Percentiles rank a stretch among this genome's conserved stretches.
Conservation (phyloP, 495 filamentous ascomycete genomes). For the Neurospora sp. region DNA sequence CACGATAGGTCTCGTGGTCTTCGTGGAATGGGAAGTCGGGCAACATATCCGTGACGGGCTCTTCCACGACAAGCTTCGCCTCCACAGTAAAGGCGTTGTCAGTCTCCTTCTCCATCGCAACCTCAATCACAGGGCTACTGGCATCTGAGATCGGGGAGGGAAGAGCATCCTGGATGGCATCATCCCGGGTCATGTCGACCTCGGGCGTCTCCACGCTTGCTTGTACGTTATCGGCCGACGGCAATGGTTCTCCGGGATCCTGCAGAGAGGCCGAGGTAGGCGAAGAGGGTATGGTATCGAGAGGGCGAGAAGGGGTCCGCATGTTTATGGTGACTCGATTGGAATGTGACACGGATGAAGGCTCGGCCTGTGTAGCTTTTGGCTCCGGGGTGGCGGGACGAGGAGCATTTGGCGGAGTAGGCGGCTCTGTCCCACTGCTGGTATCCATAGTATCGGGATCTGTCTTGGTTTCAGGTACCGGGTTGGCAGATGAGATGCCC, state of each 20-base stretch:
- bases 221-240: constrained; percentile 20
- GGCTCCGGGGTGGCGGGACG: constrained; percentile 29
- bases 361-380: constrained; percentile 14
- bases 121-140: constrained; percentile 28
- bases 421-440: constrained; percentile 18
- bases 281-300: constrained; percentile 33
- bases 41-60: constrained; percentile 19
- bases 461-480: constrained; percentile 13
- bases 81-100: constrained; percentile 18
- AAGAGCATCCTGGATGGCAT: constrained; percentile 15
- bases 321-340: constrained; percentile 46
- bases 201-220: constrained; percentile 34
- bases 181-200: constrained; percentile 23
- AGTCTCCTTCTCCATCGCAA: constrained; percentile 22
- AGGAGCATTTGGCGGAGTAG: constrained; percentile 17
- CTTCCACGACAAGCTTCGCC: not conserved
- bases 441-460: constrained; percentile 26
- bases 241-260: constrained; percentile 9
- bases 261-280: constrained; percentile 33
- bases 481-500: constrained; percentile 14
- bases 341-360: constrained; percentile 26
- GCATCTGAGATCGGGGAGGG: constrained; percentile 28
- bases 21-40: constrained; percentile 32
- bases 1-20: constrained; percentile 25
- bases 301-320: constrained; percentile 28